Evolutionary conservation across 306 rosid species (phyloP).

Genomic region (Oxytropis ochrocephala): DNA sequence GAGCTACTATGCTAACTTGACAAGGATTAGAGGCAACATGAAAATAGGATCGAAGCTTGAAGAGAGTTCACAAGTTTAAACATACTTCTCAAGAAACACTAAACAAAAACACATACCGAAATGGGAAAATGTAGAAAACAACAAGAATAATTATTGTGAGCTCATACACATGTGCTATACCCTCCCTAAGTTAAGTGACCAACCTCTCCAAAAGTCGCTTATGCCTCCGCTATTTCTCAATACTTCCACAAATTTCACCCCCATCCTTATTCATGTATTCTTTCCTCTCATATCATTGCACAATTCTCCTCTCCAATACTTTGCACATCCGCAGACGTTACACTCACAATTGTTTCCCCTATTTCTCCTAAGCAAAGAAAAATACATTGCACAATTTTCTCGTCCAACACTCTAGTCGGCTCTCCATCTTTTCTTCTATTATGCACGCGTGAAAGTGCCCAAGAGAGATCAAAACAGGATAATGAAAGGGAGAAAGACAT

Average conservation of each 20-base stretch:
- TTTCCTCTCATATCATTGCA: neutral
- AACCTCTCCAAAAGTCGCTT: neutral
- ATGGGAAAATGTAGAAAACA: neutral
- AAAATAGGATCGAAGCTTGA: neutral
- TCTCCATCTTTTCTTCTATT: neutral
- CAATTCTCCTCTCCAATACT: neutral
- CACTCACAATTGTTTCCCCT: neutral
- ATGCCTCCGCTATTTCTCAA: neutral
- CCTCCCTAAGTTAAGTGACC: neutral
- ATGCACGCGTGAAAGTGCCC: neutral
- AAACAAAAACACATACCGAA: neutral
- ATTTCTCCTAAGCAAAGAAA: neutral
- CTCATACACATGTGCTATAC: neutral
- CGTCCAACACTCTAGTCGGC: neutral
- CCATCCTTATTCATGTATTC: neutral
- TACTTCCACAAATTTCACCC: neutral
- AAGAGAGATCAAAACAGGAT: conserved; percentile 3
- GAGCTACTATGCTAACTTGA: neutral
- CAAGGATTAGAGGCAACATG: neutral
- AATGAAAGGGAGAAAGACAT: neutral
- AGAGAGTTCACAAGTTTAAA: neutral
- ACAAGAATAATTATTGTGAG: neutral
- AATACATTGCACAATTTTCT: neutral
- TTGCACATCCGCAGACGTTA: neutral
- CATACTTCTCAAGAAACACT: neutral